phyloP scores from a whole-genome alignment of 495 filamentous ascomycete species.

The Penicillium manginii region DNA sequence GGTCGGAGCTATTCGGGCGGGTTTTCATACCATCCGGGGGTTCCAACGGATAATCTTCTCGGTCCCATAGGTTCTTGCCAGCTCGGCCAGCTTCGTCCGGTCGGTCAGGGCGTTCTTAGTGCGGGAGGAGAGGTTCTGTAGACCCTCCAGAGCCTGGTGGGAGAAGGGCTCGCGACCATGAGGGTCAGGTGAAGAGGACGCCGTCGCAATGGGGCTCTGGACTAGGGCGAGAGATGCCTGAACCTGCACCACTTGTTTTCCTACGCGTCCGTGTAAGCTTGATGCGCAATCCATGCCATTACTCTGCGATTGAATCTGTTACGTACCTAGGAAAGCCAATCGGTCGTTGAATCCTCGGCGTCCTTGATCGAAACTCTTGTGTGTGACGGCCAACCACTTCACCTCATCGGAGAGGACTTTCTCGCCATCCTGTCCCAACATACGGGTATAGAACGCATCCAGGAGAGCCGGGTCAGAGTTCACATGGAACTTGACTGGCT shows the following conservation, averaged over 20 bases:
- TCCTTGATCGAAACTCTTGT: constrained; percentile 98
- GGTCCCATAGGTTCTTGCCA: constrained; percentile 73
- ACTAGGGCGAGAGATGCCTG: constrained; percentile 77
- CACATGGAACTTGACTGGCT: constrained; percentile 58
- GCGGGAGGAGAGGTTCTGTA: constrained; percentile 65
- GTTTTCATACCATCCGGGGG: constrained; percentile 65
- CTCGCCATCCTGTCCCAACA: constrained; percentile 73
- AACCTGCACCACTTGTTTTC: constrained; percentile 77
- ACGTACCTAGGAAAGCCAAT: constrained; percentile 84
- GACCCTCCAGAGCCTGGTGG: constrained; percentile 71
- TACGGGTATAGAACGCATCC: constrained; percentile 70
- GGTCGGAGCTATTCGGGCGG: too few relatives aligned
- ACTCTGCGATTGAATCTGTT: neutral
- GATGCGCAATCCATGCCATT: neutral
- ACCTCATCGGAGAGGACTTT: constrained; percentile 81
- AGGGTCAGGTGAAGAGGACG: constrained; percentile 24
- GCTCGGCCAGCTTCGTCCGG: constrained; percentile 60
- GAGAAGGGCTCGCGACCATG: constrained; percentile 67
- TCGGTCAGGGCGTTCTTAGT: constrained; percentile 60
- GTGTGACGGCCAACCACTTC: constrained; percentile 96
- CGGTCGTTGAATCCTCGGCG: constrained; percentile 92
- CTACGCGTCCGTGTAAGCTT: constrained; percentile 42
- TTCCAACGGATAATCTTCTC: constrained; percentile 81
- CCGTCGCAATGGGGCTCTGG: constrained; percentile 39
- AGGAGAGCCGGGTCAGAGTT: constrained; percentile 75